phyloP scores from a whole-genome alignment of 257 asterid species.

The Nicotiana attenuata region DNA sequence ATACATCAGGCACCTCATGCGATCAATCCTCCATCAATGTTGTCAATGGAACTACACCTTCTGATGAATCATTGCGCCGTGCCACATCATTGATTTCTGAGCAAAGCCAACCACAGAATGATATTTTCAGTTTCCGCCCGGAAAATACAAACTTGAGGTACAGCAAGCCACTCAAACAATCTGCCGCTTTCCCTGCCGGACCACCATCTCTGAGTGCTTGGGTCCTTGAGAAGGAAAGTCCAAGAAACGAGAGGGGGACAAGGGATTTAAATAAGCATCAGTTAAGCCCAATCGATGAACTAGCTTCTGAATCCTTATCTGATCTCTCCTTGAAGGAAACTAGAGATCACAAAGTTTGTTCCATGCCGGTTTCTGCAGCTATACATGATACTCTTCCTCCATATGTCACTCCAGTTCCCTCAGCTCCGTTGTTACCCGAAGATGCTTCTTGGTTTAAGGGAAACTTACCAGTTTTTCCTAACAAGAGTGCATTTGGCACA shows the following conservation, averaged over 20 bases:
- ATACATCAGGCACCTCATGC: conserved; percentile 25
- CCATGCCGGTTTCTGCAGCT: conserved; percentile 27
- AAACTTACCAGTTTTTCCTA: conserved; percentile 23
- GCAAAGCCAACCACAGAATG: conserved; percentile 34
- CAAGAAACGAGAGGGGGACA: conserved; percentile 29
- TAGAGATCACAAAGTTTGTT: conserved; percentile 18
- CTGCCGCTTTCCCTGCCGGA: conserved; percentile 42
- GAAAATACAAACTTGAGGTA: conserved; percentile 14
- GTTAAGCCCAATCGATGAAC: conserved; percentile 62
- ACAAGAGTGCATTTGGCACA: conserved; percentile 19
- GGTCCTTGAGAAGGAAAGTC: conserved; percentile 45
- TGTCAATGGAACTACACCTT: conserved; percentile 5
- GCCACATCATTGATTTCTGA: conserved; percentile 52
- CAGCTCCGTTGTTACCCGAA: conserved; percentile 81
- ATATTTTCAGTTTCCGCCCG: conserved; percentile 26
- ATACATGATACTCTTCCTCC: conserved; percentile 28
- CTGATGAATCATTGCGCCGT: conserved; percentile 59
- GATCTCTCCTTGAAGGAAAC: conserved; percentile 38
- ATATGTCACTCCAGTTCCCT: conserved; percentile 61
- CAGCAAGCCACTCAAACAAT: conserved; percentile 27
- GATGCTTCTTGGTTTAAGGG: conserved; percentile 51
- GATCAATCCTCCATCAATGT: conserved; percentile 22
- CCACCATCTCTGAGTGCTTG: conserved; percentile 88
- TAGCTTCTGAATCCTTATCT: conserved; percentile 35
- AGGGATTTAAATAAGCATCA: conserved; percentile 27